Percentiles rank a stretch among this genome's conserved stretches.
Conservation (phyloP, 2,329 filamentous ascomycete species). For the Colletotrichum falcatum region DNA sequence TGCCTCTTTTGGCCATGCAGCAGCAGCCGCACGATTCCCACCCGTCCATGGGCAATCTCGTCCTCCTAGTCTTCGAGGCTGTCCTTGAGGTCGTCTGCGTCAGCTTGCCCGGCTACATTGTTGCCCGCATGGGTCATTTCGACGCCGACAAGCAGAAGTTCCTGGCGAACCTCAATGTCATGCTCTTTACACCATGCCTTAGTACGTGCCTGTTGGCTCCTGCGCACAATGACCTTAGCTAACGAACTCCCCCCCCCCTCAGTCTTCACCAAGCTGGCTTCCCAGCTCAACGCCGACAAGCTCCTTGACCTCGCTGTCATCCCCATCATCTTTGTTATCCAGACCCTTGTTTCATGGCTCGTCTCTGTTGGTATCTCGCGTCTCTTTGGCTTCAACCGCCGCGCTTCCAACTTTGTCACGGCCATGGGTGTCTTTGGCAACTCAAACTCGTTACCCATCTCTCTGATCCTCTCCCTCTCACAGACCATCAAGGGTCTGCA, state of each 20-base stretch:
- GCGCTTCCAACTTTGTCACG: slow-evolving; percentile 92
- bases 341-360: slow-evolving; percentile 87
- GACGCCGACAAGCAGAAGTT: slow-evolving; percentile 97
- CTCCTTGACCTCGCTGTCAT: slow-evolving; percentile 92
- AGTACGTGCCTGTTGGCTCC: slow-evolving; percentile 67
- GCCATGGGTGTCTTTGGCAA: slow-evolving; percentile 99
- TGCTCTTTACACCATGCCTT: slow-evolving; percentile 95
- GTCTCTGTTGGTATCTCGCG: slow-evolving; percentile 79
- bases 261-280: slow-evolving; percentile 98
- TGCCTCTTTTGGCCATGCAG: slow-evolving; percentile 56
- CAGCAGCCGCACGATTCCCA: slow-evolving; percentile 64
- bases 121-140: slow-evolving; percentile 91
- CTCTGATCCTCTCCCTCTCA: slow-evolving; percentile 91
- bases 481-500: slow-evolving; percentile 92
- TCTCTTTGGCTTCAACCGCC: slow-evolving; percentile 83
- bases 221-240: slow-evolving; percentile 26
- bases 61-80: slow-evolving; percentile 91
- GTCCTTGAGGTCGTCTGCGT: slow-evolving; percentile 96
- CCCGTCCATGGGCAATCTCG: slow-evolving; percentile 75
- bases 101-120: slow-evolving; percentile 91
- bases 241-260: slow-evolving; percentile 39
- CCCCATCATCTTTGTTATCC: slow-evolving; percentile 90
- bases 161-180: slow-evolving; percentile 94
- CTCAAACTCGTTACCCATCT: slow-evolving; percentile 97
- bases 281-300: slow-evolving; percentile 92